These are phyloP conservation scores for Sporothrix pseudoabietina DNA, from an alignment of 2,329 filamentous ascomycete genomes.

Conservation along the genomic window DNA sequence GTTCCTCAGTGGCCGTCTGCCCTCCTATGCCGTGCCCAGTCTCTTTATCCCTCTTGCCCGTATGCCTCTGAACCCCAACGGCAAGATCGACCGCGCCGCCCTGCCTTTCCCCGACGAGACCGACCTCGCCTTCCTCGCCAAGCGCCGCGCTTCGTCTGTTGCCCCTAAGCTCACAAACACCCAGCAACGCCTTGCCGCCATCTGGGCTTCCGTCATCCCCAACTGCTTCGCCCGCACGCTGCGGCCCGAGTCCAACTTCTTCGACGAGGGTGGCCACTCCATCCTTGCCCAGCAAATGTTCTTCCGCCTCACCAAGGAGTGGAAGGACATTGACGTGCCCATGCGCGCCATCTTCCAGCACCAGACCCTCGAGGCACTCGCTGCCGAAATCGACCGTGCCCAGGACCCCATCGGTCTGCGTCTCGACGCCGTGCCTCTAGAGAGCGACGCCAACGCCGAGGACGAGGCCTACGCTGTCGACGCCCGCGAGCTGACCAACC, in stretches of 20 bases:
- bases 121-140: constrained; percentile 40
- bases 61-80: constrained; percentile 64
- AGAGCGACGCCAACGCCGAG: constrained; percentile 28
- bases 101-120: constrained; percentile 79
- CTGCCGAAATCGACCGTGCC: constrained; percentile 49
- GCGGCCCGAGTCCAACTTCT: constrained; percentile 64
- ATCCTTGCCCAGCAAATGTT: constrained; percentile 81
- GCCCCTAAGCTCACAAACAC: constrained; percentile 50
- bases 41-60: constrained; percentile 72
- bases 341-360: constrained; percentile 72
- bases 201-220: constrained; percentile 72
- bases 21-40: constrained; percentile 73
- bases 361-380: constrained; percentile 54
- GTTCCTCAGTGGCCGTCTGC: constrained; percentile 70
- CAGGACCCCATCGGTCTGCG: constrained; percentile 34
- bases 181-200: constrained; percentile 67
- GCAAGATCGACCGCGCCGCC: constrained; percentile 78
- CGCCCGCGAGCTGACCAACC: constrained; percentile 27
- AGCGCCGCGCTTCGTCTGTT: constrained; percentile 36
- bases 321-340: constrained; percentile 55
- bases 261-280: constrained; percentile 78
- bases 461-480: constrained; percentile 34
- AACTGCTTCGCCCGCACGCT: constrained; percentile 61
- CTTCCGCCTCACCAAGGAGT: constrained; percentile 59
- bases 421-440: constrained; percentile 27